Evolutionary conservation across 768 basidiomycete species (phyloP), one percentile per base, ranked within the genome.

Genomic region (Gloeostereum incarnatum): DNA sequence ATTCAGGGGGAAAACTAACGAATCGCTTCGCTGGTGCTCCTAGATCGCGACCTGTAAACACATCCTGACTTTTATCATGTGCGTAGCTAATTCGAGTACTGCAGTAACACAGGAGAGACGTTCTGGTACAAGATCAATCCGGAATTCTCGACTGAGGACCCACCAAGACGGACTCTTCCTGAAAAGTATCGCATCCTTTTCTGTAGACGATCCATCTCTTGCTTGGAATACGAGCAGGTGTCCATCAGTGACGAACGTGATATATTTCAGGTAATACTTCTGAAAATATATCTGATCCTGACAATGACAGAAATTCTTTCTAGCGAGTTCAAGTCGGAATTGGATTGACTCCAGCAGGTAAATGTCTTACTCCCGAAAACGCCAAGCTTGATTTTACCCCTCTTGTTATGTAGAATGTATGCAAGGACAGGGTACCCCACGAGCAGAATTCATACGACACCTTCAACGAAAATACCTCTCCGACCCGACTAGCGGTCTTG

Each of bases 241-340:
- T 42, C 48, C 2, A 61, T 59, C 33, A 37, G 50, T 3, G 57
- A 60, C 9, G 65, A 67, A 36, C 52, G 67, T 30, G 66, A 67
- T 31, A 61, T 67, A n/a, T 67, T 66, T 47, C 73, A 73, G 58
- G 73, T 68, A 19, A 22, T 60, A 14, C 17, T 0, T 4, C 2
- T n/a, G 14, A 2, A 5, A 8, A 3, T 5, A 21, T 33, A 21
- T 16, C n/a, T 30, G 6, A 3, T 35, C 25, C 16, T 13, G 9
- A 32, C 21, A 9, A 13, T 8, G 20, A 10, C 19, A 6, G n/a
- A 4, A 1, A 24, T 34, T 9, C 36, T 29, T 35, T n/a, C 42
- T 26, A 72, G 70, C 54, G 70, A 27, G 70, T 72, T 4, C 70
- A 72, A 49, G 54, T 72, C 0, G 70, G 70, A 10, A 66, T 72